Percentiles rank a stretch among this genome's conserved stretches.
Evolutionary conservation across 1,284 basidiomycete species (phyloP).

Genomic region (Malassezia japonica): DNA sequence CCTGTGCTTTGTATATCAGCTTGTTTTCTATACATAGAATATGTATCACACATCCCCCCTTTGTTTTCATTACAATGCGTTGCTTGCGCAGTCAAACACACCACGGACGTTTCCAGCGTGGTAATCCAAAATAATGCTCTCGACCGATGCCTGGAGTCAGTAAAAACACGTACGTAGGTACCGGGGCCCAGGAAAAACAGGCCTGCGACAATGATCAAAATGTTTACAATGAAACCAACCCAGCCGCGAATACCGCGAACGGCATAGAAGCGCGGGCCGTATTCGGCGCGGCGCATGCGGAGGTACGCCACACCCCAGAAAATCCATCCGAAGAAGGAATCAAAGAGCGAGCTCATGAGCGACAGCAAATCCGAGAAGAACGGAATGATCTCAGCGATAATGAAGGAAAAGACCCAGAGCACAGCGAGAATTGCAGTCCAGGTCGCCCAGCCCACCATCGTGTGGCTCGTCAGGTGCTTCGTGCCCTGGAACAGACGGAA

Average conservation of each 20-base stretch:
- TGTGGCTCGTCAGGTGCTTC: background rate
- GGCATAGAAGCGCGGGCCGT: background rate
- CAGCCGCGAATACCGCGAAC: background rate
- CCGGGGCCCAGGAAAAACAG: background rate
- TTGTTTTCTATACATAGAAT: no score
- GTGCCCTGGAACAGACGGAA: conserved; percentile 1
- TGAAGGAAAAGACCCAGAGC: background rate
- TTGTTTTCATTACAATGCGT: background rate
- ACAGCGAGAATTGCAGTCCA: background rate
- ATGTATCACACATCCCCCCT: no score
- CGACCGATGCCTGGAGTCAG: background rate
- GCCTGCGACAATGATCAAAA: background rate
- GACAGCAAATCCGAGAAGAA: conserved; percentile 1
- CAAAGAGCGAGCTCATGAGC: background rate
- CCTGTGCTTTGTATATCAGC: no score
- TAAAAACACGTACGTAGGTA: background rate
- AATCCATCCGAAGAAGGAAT: conserved; percentile 1
- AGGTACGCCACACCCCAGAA: background rate
- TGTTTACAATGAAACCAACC: background rate
- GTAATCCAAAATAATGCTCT: conserved; percentile 1
- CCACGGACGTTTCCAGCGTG: background rate
- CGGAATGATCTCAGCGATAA: background rate
- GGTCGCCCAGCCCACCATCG: background rate
- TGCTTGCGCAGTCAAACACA: background rate
- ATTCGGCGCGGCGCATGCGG: background rate